Percentiles rank a stretch among this genome's conserved stretches.
These are phyloP conservation scores for Fusarium keratoplasticum DNA, from an alignment of 2,329 filamentous ascomycete genomes.

Conservation along the genomic window DNA sequence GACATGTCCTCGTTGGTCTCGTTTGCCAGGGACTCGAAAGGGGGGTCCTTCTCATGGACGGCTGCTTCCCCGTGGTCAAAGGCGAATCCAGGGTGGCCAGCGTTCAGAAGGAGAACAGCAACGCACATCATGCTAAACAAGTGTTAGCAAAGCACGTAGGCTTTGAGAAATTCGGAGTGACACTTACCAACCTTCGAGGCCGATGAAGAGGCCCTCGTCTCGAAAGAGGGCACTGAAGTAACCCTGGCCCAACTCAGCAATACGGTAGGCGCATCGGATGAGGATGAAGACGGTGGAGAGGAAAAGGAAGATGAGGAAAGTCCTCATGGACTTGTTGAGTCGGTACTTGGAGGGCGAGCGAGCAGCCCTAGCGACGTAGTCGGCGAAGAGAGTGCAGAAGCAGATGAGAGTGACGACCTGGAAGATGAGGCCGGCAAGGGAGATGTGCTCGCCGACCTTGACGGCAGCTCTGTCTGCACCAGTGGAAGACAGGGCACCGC, in stretches of 20 bases:
- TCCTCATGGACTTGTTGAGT: constrained; percentile 52
- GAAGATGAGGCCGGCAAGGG: constrained; percentile 63
- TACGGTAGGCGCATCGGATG: constrained; percentile 67
- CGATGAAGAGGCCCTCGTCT: constrained; percentile 41
- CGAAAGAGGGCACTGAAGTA: constrained; percentile 53
- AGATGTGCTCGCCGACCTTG: constrained; percentile 58
- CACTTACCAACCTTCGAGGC: constrained; percentile 40
- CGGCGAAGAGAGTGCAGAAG: constrained; percentile 56
- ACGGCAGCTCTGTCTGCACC: constrained; percentile 47
- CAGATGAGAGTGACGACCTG: constrained; percentile 61
- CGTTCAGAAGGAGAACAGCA: constrained; percentile 36
- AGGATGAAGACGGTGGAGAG: constrained; percentile 67
- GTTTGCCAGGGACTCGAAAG: background rate
- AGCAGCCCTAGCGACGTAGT: constrained; percentile 52
- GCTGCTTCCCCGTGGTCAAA: constrained; percentile 9
- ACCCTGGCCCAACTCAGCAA: constrained; percentile 68
- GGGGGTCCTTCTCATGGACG: constrained; percentile 9
- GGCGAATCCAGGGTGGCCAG: constrained; percentile 36
- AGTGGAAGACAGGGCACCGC: constrained; percentile 58
- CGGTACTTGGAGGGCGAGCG: constrained; percentile 45
- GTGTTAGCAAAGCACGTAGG: constrained; percentile 12
- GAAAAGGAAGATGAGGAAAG: constrained; percentile 62
- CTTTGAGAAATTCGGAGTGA: background rate
- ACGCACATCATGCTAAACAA: constrained; percentile 36
- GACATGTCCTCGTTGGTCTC: constrained; percentile 8